Conservation (phyloP, 768 basidiomycete genomes). For the Mycena alexandri region DNA sequence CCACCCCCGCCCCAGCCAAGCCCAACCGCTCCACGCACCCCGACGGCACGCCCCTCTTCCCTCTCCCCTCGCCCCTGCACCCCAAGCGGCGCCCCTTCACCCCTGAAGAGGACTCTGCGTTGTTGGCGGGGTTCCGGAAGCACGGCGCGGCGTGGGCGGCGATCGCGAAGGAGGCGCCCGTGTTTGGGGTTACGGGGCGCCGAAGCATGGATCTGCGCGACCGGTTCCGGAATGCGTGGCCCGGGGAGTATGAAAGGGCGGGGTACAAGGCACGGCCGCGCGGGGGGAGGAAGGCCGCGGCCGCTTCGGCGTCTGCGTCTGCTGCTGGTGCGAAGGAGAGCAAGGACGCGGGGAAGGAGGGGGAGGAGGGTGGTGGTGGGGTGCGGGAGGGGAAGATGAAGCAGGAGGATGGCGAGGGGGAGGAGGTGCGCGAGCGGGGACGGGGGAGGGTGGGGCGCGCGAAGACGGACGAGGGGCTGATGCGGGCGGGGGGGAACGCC, state of each 20-base stretch:
- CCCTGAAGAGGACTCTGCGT: conserved; percentile 85
- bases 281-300: conserved; percentile 48
- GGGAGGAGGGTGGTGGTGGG: background rate
- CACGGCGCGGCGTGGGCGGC: conserved; percentile 93
- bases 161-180: conserved; percentile 84
- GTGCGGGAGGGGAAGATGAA: conserved; percentile 62
- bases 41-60: conserved; percentile 87
- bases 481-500: background rate
- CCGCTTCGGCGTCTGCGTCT: too few species aligned
- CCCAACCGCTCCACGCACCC: conserved; percentile 81
- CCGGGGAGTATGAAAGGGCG: conserved; percentile 86
- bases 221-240: conserved; percentile 90
- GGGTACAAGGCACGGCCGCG: conserved; percentile 82
- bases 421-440: conserved; percentile 24
- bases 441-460: conserved; percentile 29
- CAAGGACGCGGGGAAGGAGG: conserved; percentile 49
- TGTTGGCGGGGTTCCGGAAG: conserved; percentile 88
- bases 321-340: conserved; percentile 35
- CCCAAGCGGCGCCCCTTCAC: conserved; percentile 87
- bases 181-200: conserved; percentile 85
- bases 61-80: conserved; percentile 58
- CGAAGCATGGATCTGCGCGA: conserved; percentile 89
- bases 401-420: conserved; percentile 16
- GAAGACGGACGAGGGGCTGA: conserved; percentile 29
- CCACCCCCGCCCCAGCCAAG: conserved; percentile 55